These are phyloP conservation scores for Curvularia lunata DNA, from an alignment of 2,329 filamentous ascomycete genomes.

Conservation along the genomic window DNA sequence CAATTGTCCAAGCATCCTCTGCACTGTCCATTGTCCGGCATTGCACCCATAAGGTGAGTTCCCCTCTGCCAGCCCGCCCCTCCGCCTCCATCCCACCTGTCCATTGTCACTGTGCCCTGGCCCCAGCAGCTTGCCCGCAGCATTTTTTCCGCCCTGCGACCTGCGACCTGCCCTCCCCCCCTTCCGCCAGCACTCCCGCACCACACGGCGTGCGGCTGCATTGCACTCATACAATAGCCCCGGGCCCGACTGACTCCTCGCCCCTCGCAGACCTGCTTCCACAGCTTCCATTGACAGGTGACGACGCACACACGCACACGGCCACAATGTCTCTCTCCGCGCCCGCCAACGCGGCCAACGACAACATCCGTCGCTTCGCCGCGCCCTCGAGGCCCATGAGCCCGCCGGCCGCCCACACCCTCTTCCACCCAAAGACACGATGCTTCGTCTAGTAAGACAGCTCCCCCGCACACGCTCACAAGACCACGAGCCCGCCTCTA, in stretches of 20 bases:
- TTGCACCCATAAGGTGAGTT: conserved; percentile 38
- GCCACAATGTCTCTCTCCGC: conserved; percentile 55
- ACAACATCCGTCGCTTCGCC: conserved; percentile 97
- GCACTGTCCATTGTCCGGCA: conserved; percentile 27
- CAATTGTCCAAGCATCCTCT: conserved; percentile 32
- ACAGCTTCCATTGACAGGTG: conserved; percentile 22
- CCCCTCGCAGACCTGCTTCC: conserved; percentile 14
- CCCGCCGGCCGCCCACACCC: conserved; percentile 83
- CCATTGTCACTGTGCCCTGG: conserved; percentile 20
- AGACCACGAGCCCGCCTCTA: conserved; percentile 23
- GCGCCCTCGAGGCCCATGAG: conserved; percentile 91
- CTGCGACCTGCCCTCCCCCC: neutral
- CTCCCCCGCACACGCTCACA: conserved; percentile 2
- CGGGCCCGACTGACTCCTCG: conserved; percentile 24
- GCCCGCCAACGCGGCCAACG: conserved; percentile 72
- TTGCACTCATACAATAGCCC: neutral
- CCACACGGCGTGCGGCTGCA: conserved; percentile 5
- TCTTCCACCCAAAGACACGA: conserved; percentile 99
- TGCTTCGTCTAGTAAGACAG: conserved; percentile 90
- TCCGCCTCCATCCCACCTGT: conserved; percentile 19
- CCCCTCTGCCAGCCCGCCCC: conserved; percentile 18
- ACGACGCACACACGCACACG: conserved; percentile 24
- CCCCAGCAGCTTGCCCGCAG: conserved; percentile 21
- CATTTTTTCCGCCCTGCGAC: conserved; percentile 23
- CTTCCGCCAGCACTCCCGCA: conserved; percentile 6